Evolutionary conservation across 345 rosid genomes (phyloP), one percentile per base, ranked within the genome.

Genomic region (Rhizophora apiculata): DNA sequence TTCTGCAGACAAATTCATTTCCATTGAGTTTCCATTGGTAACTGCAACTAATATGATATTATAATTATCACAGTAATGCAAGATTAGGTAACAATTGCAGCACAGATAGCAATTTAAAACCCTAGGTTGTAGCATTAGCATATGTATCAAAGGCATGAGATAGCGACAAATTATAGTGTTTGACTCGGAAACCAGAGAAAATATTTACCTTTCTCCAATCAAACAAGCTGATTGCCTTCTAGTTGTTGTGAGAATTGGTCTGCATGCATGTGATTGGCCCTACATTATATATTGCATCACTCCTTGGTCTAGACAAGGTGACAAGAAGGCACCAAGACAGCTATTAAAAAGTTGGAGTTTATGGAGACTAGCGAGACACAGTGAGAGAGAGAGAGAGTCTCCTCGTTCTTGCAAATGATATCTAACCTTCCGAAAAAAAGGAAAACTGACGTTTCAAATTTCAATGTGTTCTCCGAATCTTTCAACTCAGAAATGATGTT

Each of bases 71-170:
- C 19, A 43, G 18, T 43, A 43, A 18, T 43, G 49, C 49, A 43
- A 43, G 15, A 43, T 43, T 43, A 13, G 49, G 49, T 43, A 3
- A 43, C 49, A 16, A 56, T 56, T 56, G 31, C 11, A 56, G 60
- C 18, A 21, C 6, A 6, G 60, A 24, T 27, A 56, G 30, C 4
- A 56, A 56, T 16, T 56, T 43, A 43, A 43, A 24, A 56, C 31
- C 59, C 60, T 56, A 6, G 31, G 24, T 37, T 67, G 70, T n/a
- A 54, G 69, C 52, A 63, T 53, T 52, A 62, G 22, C 69, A 62
- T 56, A 61, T 34, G 60, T 56, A 56, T 43, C 16, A 43, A 13
- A 3, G 60, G 6, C 7, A 15, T 13, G 29, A 56, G 30, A 56
- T 27, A 24, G 18, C 30, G 30, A 56, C 29, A 56, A 16, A 56